These are phyloP conservation scores for Teunomyces gatunensis DNA, from an alignment of 805 yeast species.

Conservation along the genomic window DNA sequence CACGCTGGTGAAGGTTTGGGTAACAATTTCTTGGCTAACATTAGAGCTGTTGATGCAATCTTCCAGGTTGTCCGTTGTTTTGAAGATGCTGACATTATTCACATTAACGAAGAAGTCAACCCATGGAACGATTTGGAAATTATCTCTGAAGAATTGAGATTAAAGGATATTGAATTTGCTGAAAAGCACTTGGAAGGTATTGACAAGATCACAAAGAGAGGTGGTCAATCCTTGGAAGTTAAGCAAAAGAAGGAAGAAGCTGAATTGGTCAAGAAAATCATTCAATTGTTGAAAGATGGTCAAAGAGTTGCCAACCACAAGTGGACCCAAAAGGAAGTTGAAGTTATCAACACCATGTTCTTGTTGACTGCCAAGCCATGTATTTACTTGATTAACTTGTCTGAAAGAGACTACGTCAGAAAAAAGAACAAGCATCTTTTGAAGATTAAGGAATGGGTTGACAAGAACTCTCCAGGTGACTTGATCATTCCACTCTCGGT, in stretches of 20 bases:
- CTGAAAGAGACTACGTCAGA: slow-evolving; percentile 83
- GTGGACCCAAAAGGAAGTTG: slow-evolving; percentile 92
- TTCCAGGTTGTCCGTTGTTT: slow-evolving; percentile 97
- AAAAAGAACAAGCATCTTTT: slow-evolving; percentile 84
- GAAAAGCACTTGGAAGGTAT: slow-evolving; percentile 74
- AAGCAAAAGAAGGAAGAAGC: slow-evolving; percentile 87
- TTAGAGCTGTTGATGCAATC: slow-evolving; percentile 96
- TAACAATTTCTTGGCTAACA: slow-evolving; percentile 93
- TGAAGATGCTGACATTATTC: slow-evolving; percentile 96
- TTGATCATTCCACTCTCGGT: slow-evolving; percentile 91
- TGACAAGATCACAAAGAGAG: slow-evolving; percentile 78
- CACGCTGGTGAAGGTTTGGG: slow-evolving; percentile 97
- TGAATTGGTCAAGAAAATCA: slow-evolving; percentile 68
- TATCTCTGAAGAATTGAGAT: slow-evolving; percentile 85
- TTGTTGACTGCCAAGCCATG: slow-evolving; percentile 94
- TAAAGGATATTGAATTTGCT: slow-evolving; percentile 95
- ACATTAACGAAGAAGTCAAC: slow-evolving; percentile 88
- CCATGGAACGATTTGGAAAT: slow-evolving; percentile 94
- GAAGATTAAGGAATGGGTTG: slow-evolving; percentile 88
- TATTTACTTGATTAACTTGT: slow-evolving; percentile 85
- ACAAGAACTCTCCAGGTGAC: slow-evolving; percentile 78
- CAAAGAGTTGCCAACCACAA: slow-evolving; percentile 81
- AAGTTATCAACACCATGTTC: slow-evolving; percentile 78
- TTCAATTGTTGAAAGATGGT: slow-evolving; percentile 75
- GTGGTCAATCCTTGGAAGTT: slow-evolving; percentile 85